These are phyloP conservation scores for Glaciozyma antarctica DNA, from an alignment of 768 basidiomycete species.

Conservation along the genomic window DNA sequence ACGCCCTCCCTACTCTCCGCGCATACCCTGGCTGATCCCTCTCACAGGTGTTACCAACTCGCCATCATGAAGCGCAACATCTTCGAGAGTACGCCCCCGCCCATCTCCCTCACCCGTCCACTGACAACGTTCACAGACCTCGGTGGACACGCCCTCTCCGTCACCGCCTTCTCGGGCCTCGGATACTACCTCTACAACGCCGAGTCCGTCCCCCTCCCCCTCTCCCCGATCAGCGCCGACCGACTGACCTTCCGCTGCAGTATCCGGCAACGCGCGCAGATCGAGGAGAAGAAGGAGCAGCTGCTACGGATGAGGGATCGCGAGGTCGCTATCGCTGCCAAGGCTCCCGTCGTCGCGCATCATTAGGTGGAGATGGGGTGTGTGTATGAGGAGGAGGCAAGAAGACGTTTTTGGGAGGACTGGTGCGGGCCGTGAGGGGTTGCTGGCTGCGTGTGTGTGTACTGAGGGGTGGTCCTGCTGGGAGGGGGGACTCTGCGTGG, in stretches of 20 bases:
- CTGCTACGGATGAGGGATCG: constrained; percentile 28
- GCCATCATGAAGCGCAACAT: constrained; percentile 72
- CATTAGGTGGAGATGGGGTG: too few relatives aligned
- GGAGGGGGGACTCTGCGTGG: too few relatives aligned
- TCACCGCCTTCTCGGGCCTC: constrained; percentile 58
- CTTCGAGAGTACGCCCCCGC: constrained; percentile 58
- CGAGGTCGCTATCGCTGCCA: constrained; percentile 9
- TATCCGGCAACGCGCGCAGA: constrained; percentile 8
- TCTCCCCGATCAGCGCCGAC: neutral
- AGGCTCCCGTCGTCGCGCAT: too few relatives aligned
- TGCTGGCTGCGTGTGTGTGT: too few relatives aligned
- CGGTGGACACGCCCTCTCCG: constrained; percentile 58
- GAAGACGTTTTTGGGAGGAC: too few relatives aligned
- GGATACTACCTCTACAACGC: constrained; percentile 61
- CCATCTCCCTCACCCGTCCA: neutral
- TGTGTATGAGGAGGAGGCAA: too few relatives aligned
- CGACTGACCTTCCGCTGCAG: neutral
- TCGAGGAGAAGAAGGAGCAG: constrained; percentile 32
- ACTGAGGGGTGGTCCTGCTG: too few relatives aligned
- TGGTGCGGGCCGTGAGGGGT: too few relatives aligned
- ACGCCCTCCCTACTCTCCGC: too few relatives aligned
- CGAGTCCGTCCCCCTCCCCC: constrained; percentile 14
- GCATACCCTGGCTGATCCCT: too few relatives aligned
- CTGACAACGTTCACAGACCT: constrained; percentile 48
- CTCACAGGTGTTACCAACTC: constrained; percentile 62